Evolutionary conservation across 1,139 yeast species (phyloP), one percentile per base, ranked within the genome.

Genomic region (Kodamaea suecica): DNA sequence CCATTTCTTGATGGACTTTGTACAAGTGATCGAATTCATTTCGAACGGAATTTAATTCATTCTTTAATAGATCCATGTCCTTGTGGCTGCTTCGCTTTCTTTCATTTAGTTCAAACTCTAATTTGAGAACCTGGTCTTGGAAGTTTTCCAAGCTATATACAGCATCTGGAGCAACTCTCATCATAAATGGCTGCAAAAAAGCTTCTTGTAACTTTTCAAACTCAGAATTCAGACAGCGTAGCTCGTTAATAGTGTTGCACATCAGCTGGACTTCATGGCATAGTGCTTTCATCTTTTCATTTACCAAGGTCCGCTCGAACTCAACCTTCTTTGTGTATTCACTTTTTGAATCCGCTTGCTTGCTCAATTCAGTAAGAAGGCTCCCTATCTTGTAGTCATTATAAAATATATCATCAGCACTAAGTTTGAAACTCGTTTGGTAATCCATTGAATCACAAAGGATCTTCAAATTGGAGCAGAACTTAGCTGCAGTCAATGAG

Each of bases 171-270:
- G 9, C 28, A 4, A 15, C 17, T 17, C 4, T 20, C 21, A 13
- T 23, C 27, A 25, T 14, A 23, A 33, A 29, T 32, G 39, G 39
- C 32, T 33, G 39, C 39, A 33, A 36, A 32, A 36, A n/a, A n/a
- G 9, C 5, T 12, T 25, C 10, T 13, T 12, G 8, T 13, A 13
- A 25, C 7, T 25, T 25, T 8, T 25, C 28, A 11, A 25, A 5
- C 10, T 10, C 10, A 10, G 28, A 6, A 8, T 11, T 9, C 17
- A 12, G 4, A 12, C 17, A 25, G 5, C 10, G 11, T 12, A 5
- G 4, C 15, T 25, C 17, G 9, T 25, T 10, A 10, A 7, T 13
- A 5, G n/a, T n/a, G n/a, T n/a, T n/a, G n/a, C n/a, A n/a, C n/a
- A n/a, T n/a, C n/a, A n/a, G n/a, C n/a, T n/a, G n/a, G n/a, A n/a